These are phyloP conservation scores for Phytophthora megakarya DNA, from an alignment of 352 stramenopile species.

Conservation along the genomic window DNA sequence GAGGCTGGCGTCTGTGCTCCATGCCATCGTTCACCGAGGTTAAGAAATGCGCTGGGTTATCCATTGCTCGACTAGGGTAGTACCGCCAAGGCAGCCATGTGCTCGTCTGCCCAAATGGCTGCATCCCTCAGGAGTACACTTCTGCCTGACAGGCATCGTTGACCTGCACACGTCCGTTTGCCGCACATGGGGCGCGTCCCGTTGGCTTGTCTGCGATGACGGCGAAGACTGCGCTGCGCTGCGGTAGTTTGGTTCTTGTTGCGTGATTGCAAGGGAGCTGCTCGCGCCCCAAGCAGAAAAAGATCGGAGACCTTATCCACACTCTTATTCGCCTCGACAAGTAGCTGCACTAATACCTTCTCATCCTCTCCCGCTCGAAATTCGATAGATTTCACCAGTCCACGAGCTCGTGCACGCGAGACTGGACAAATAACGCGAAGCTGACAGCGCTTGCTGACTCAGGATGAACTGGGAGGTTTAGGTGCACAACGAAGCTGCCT, in stretches of 20 bases:
- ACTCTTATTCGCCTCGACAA: constrained; percentile 14
- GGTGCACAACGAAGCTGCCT: too few species aligned
- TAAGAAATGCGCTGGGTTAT: constrained; percentile 1
- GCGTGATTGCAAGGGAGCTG: constrained; percentile 8
- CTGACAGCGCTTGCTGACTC: background rate
- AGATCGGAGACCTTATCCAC: constrained; percentile 1
- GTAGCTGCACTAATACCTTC: background rate
- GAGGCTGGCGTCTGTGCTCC: background rate
- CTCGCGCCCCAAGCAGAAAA: background rate
- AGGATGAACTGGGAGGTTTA: constrained; percentile 10
- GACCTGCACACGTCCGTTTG: constrained; percentile 20
- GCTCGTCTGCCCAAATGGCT: constrained; percentile 37
- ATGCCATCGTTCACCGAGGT: background rate
- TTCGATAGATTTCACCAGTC: constrained; percentile 7
- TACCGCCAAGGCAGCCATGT: constrained; percentile 27
- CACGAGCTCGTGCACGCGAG: background rate
- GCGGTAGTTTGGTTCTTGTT: background rate
- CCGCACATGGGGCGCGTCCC: constrained; percentile 14
- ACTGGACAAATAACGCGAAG: background rate
- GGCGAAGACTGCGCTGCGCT: constrained; percentile 1
- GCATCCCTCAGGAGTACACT: constrained; percentile 26
- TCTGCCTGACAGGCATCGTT: constrained; percentile 31
- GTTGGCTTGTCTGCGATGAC: constrained; percentile 38
- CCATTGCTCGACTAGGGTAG: constrained; percentile 33
- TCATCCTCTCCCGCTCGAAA: constrained; percentile 23